phyloP scores from a whole-genome alignment of 2,329 filamentous ascomycete genomes.

The Ciborinia camelliae region DNA sequence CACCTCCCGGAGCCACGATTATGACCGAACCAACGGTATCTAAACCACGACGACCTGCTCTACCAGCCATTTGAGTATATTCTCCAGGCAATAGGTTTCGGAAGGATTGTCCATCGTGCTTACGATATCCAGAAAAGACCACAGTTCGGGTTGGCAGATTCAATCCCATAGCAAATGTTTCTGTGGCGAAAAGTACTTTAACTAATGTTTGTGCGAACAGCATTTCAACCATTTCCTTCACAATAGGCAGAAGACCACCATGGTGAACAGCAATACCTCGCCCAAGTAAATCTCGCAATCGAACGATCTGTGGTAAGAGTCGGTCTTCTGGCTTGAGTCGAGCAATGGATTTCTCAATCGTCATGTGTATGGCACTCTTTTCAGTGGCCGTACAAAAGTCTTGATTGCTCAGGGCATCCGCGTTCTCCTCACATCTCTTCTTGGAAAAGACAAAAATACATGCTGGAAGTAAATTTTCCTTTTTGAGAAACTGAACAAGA shows the following conservation, averaged over 20 bases:
- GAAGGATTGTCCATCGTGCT: conserved; percentile 91
- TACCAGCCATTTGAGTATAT: conserved; percentile 97
- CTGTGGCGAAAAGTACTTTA: conserved; percentile 94
- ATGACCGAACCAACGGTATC: conserved; percentile 93
- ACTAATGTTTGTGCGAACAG: conserved; percentile 92
- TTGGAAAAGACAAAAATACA: conserved; percentile 99
- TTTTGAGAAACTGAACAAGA: conserved; percentile 85
- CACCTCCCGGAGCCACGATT: conserved; percentile 75
- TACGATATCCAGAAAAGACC: conserved; percentile 94
- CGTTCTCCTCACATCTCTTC: conserved; percentile 95
- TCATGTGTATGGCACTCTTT: conserved; percentile 97
- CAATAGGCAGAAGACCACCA: conserved; percentile 88
- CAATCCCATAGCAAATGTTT: conserved; percentile 97
- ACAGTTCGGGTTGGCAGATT: conserved; percentile 95
- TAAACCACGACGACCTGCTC: conserved; percentile 87
- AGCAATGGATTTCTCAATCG: conserved; percentile 90
- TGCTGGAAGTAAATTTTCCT: conserved; percentile 80
- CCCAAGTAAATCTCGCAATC: conserved; percentile 78
- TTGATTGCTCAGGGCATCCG: conserved; percentile 88
- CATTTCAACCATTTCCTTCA: conserved; percentile 97
- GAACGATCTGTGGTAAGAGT: conserved; percentile 84
- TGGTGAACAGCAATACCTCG: conserved; percentile 95
- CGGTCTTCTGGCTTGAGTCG: conserved; percentile 88
- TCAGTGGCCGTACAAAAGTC: conserved; percentile 92
- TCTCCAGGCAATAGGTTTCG: conserved; percentile 89